phyloP scores from a whole-genome alignment of 768 basidiomycete species.

The Hericium erinaceus region DNA sequence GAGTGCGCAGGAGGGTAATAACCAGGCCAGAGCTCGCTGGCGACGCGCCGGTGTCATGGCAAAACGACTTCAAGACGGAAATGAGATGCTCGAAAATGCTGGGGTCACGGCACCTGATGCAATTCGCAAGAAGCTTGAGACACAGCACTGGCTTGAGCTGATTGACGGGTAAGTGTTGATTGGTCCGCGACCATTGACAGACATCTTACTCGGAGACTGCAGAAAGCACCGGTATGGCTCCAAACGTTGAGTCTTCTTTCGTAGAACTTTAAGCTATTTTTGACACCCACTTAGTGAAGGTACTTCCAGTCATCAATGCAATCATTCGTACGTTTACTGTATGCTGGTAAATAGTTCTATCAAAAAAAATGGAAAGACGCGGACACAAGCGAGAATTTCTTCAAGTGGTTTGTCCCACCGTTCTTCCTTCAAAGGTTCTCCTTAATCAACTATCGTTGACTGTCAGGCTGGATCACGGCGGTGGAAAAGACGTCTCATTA shows the following conservation, averaged over 20 bases:
- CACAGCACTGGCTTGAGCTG: constrained; percentile 57
- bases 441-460: not conserved
- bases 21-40: constrained; percentile 39
- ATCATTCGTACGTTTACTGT: too few relatives aligned
- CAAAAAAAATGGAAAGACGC: constrained; percentile 48
- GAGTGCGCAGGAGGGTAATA: constrained; percentile 35
- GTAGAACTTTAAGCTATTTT: not conserved
- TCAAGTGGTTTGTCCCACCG: constrained; percentile 35
- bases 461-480: constrained; percentile 52
- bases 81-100: constrained; percentile 26
- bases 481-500: constrained; percentile 44
- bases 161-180: constrained; percentile 29
- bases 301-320: constrained; percentile 4
- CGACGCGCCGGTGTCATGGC: constrained; percentile 35
- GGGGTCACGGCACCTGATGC: constrained; percentile 22
- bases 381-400: constrained; percentile 60
- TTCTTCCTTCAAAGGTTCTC: not conserved
- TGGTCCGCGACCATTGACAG: too few relatives aligned
- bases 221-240: constrained; percentile 58
- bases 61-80: constrained; percentile 33
- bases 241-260: constrained; percentile 28
- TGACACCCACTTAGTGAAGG: constrained; percentile 32
- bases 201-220: not conserved
- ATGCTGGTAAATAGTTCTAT: constrained; percentile 35
- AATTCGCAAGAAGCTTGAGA: constrained; percentile 40